Base-by-base conservation (phyloP, 768 basidiomycete genomes). In the Fomitopsis pulvina region DNA sequence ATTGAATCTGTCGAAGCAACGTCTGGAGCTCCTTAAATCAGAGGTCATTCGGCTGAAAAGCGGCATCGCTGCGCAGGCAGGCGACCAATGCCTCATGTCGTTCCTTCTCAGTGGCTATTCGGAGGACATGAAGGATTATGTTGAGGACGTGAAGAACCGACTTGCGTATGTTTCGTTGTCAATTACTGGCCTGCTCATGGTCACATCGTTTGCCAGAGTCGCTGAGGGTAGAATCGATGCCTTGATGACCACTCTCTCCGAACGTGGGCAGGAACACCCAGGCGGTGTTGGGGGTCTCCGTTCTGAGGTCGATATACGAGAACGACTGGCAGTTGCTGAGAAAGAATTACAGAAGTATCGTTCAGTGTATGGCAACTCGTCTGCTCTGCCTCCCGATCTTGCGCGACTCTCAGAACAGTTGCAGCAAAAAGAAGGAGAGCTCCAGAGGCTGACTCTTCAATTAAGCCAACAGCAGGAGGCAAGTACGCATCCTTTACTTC, bases 1-100 rank as follows among this genome's bases (percentile, higher is more conserved):
- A 18, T 12, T 21, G 22, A 16, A 9, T 5, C 51, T 62, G 8
- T 43, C 47, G 14, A 20, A 16, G 20, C 27, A 87, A 52, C 85
- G 92, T 32, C 82, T 97, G 39, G 62, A 63, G 11, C 77, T 80
- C 25, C 63, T 95, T 22, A 71, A 80, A 53, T 85, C 85, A 1
- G 92, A 97, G 63, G 69, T 87, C 10, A 74, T 70, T 37, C 76
- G 92, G 21, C 72, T 86, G 54, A 89, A 86, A 64, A 75, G 85
- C 14, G 77, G 79, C 26, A 69, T 94, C n/a, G 92, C 88, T 18
- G 89, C 90, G 0, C 68, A 81, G 24, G 72, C 77, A 1, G 81
- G 84, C 5, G 76, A 86, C 21, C 79, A 81, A 52, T 85, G 91
- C 43, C 71, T 92, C 28, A 73, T 93, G 65, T 67, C 68, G 4